phyloP scores from a whole-genome alignment of 2,329 filamentous ascomycete species.

The Diaporthe citriasiana region DNA sequence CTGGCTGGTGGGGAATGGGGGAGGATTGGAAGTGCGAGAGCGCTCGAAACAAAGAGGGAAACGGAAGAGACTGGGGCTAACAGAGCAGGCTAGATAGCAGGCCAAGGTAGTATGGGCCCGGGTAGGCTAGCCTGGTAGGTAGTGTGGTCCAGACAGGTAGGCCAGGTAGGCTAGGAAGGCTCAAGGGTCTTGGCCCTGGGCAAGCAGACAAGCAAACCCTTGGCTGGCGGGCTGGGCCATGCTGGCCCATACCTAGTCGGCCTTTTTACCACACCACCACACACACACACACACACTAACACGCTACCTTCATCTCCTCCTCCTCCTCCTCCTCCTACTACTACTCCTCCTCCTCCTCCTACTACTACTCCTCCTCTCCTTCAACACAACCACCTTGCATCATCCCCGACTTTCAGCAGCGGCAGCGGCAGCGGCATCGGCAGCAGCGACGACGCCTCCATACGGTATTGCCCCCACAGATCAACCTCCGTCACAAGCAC shows the following conservation, averaged over 20 bases:
- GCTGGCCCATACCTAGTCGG: background rate
- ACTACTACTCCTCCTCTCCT: background rate
- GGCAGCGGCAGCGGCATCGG: background rate
- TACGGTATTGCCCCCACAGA: background rate
- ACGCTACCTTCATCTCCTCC: background rate
- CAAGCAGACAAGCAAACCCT: conserved; percentile 22
- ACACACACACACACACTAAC: conserved; percentile 23
- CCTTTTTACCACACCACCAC: conserved; percentile 13
- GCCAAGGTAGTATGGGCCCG: background rate
- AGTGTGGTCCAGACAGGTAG: background rate
- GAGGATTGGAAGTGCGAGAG: background rate
- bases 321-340: background rate
- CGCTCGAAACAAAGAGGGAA: conserved; percentile 17
- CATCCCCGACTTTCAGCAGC: conserved; percentile 12
- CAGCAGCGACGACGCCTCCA: background rate
- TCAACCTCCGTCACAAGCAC: background rate
- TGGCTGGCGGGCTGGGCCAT: conserved; percentile 28
- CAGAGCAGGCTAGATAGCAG: background rate
- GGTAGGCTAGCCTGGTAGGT: background rate
- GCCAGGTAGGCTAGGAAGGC: background rate
- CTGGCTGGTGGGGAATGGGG: conserved; percentile 14
- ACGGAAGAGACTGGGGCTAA: conserved; percentile 8
- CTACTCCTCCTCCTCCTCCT: background rate
- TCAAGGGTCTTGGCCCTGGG: conserved; percentile 18
- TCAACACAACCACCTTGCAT: background rate